phyloP scores from a whole-genome alignment of 139 green algal species.

The Axilococcus clingmanii region DNA sequence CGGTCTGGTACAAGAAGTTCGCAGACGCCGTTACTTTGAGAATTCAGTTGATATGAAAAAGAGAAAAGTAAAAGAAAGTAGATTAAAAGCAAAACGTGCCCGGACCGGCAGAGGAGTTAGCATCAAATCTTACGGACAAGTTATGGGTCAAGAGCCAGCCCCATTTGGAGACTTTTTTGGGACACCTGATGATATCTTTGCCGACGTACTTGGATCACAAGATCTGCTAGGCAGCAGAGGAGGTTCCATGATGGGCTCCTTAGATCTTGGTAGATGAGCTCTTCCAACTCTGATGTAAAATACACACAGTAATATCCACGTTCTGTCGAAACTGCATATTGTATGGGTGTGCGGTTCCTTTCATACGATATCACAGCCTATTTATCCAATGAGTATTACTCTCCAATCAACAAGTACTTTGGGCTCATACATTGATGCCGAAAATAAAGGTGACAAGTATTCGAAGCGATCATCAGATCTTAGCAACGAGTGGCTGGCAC shows the following conservation, averaged over 20 bases:
- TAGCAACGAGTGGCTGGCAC: no score
- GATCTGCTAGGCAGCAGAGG: neutral
- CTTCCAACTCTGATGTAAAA: neutral
- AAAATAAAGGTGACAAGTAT: no score
- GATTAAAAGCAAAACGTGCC: constrained; percentile 22
- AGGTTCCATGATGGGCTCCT: neutral
- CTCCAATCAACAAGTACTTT: no score
- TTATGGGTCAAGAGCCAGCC: constrained; percentile 19
- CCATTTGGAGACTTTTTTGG: constrained; percentile 38
- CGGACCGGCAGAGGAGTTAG: constrained; percentile 5
- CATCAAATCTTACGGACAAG: constrained; percentile 16
- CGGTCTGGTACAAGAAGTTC: constrained; percentile 29
- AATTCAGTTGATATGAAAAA: constrained; percentile 39
- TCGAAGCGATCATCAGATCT: no score
- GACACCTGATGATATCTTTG: constrained; percentile 12
- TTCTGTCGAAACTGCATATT: no score
- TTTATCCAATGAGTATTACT: no score
- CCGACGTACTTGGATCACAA: constrained; percentile 8
- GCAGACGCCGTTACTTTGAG: constrained; percentile 39
- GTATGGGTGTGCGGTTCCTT: no score
- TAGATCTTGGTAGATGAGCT: neutral
- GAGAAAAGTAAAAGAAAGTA: constrained; percentile 30
- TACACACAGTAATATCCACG: no score
- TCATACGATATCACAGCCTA: no score
- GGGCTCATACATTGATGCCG: no score